phyloP scores from a whole-genome alignment of 2,329 filamentous ascomycete genomes.

The Stachybotrys chlorohalonatus region DNA sequence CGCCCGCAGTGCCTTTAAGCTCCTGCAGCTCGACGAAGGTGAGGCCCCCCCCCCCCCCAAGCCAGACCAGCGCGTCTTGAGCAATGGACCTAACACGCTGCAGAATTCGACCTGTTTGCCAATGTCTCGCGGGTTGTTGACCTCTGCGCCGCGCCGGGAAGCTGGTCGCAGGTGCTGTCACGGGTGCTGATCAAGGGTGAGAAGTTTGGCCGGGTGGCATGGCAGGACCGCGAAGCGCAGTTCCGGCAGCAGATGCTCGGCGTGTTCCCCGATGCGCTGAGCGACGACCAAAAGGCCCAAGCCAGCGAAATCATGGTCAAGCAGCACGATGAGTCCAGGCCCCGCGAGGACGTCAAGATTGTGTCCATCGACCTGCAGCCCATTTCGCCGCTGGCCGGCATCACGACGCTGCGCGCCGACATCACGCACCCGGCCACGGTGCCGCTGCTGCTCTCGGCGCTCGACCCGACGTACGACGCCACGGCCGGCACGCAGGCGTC shows the following conservation, averaged over 20 bases:
- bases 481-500: conserved; percentile 44
- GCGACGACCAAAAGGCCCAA: conserved; percentile 10
- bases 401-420: conserved; percentile 85
- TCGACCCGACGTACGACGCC: conserved; percentile 62
- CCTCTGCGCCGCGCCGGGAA: conserved; percentile 88
- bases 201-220: conserved; percentile 75
- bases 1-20: conserved; percentile 90
- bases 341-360: conserved; percentile 74
- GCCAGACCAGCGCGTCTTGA: not conserved
- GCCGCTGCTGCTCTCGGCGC: conserved; percentile 73
- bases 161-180: conserved; percentile 95
- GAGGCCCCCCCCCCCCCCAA: conserved; percentile 3
- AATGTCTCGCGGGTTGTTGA: conserved; percentile 90
- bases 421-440: conserved; percentile 97
- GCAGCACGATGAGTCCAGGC: conserved; percentile 21
- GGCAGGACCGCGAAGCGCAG: conserved; percentile 73
- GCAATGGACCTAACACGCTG: conserved; percentile 2
- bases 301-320: conserved; percentile 6
- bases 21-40: conserved; percentile 87
- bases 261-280: conserved; percentile 28
- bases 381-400: conserved; percentile 87
- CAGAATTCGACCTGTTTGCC: conserved; percentile 90
- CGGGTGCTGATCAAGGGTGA: conserved; percentile 89
- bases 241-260: conserved; percentile 53
- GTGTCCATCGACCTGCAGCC: conserved; percentile 94